These are phyloP conservation scores for Vaccinium corymbosum DNA, from an alignment of 148 eudicot species.

Conservation along the genomic window DNA sequence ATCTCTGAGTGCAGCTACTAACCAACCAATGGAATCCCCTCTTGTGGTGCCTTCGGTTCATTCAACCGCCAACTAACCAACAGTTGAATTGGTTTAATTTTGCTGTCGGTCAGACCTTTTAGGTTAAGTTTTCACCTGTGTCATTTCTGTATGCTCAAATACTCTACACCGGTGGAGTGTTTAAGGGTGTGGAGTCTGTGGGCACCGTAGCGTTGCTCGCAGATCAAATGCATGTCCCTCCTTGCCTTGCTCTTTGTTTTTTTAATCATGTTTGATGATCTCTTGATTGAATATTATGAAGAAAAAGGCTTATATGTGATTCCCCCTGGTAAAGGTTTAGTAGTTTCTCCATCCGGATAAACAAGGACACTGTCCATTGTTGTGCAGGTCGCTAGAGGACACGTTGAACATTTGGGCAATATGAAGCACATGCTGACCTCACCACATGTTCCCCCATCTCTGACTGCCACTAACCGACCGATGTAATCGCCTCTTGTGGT, in stretches of 20 bases:
- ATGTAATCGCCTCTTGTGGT: slow-evolving; percentile 21
- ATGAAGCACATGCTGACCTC: slow-evolving; percentile 42
- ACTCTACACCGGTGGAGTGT: not conserved
- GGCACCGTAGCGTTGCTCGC: not conserved
- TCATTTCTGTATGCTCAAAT: not conserved
- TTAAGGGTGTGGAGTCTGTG: not conserved
- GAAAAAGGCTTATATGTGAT: not conserved
- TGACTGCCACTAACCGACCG: slow-evolving; percentile 23
- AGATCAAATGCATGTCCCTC: not conserved
- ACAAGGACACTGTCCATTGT: slow-evolving; percentile 7
- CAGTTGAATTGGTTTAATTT: not conserved
- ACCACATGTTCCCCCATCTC: slow-evolving; percentile 23
- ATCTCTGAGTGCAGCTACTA: slow-evolving; percentile 24
- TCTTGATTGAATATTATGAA: not conserved
- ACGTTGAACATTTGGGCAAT: slow-evolving; percentile 42
- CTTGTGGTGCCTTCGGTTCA: slow-evolving; percentile 22
- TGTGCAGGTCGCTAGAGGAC: slow-evolving; percentile 67
- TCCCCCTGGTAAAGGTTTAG: not conserved
- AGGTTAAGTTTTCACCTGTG: not conserved
- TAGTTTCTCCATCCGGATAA: not conserved
- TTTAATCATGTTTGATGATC: not conserved
- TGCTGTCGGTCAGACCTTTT: not conserved
- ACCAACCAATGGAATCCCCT: slow-evolving; percentile 21
- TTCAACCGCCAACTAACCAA: not conserved
- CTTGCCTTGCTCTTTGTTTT: not conserved